Percentiles rank a stretch among this genome's conserved stretches.
phyloP scores from a whole-genome alignment of 116 monocot species.

The Dioscorea cayenensis region DNA sequence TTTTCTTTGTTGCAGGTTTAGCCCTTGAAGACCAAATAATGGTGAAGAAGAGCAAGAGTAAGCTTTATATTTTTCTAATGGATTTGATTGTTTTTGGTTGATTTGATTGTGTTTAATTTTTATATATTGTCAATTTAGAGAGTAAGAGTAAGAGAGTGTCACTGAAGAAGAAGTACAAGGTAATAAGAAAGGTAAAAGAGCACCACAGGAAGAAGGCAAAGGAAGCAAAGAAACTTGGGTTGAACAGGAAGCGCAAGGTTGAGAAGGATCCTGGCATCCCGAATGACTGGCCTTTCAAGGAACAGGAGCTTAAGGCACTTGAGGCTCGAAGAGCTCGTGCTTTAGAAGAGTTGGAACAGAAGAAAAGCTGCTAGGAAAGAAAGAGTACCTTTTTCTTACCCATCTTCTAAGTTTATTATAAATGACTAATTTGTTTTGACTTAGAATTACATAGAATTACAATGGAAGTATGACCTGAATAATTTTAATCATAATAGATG shows the following conservation, averaged over 20 bases:
- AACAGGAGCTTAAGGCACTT: constrained; percentile 82
- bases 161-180: constrained; percentile 83
- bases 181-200: constrained; percentile 81
- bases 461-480: no score
- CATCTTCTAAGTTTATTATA: background rate
- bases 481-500: background rate
- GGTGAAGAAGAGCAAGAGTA: constrained; percentile 91
- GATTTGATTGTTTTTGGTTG: background rate
- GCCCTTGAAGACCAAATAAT: constrained; percentile 20
- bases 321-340: constrained; percentile 68
- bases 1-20: background rate
- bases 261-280: constrained; percentile 99
- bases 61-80: constrained; percentile 6
- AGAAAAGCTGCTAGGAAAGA: constrained; percentile 96
- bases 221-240: constrained; percentile 88
- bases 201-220: constrained; percentile 97
- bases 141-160: constrained; percentile 95
- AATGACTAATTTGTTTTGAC: no score
- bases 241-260: constrained; percentile 54
- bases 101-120: background rate
- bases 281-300: constrained; percentile 99
- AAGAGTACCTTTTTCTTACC: constrained; percentile 41
- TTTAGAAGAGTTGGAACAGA: constrained; percentile 77
- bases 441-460: no score
- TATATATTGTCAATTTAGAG: constrained; percentile 27